phyloP scores from a whole-genome alignment of 306 rosid genomes.

The Inga leiocalycina region DNA sequence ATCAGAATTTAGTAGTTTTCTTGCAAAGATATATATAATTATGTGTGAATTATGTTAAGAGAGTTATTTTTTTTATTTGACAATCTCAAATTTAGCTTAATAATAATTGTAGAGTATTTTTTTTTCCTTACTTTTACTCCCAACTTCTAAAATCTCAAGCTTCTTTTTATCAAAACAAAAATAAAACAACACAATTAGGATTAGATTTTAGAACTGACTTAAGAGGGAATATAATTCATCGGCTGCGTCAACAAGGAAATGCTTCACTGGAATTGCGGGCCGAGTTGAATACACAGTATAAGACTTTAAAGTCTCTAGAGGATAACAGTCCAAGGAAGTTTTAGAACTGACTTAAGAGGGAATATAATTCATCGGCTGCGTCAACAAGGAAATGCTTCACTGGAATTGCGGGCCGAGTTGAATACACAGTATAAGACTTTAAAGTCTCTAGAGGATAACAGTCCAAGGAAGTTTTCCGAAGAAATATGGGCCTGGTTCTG shows the following conservation, averaged over 20 bases:
- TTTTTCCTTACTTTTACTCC: background rate
- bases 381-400: background rate
- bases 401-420: background rate
- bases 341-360: too few relatives aligned
- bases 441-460: background rate
- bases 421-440: background rate
- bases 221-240: too few relatives aligned
- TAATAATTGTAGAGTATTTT: too few relatives aligned
- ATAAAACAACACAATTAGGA: background rate
- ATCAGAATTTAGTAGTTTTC: too few relatives aligned
- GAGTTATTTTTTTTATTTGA: too few relatives aligned
- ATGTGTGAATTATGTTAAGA: too few relatives aligned
- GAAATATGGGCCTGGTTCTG: background rate
- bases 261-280: background rate
- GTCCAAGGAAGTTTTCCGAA: background rate
- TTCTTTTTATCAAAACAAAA: background rate
- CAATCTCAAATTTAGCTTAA: too few relatives aligned
- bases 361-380: background rate
- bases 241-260: background rate
- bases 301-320: too few relatives aligned
- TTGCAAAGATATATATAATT: too few relatives aligned
- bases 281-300: background rate
- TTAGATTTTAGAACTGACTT: too few relatives aligned
- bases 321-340: background rate
- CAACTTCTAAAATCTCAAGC: background rate